Percentiles rank a stretch among this genome's conserved stretches.
These are phyloP conservation scores for Cucurbita maxima DNA, from an alignment of 306 rosid genomes.

Conservation along the genomic window DNA sequence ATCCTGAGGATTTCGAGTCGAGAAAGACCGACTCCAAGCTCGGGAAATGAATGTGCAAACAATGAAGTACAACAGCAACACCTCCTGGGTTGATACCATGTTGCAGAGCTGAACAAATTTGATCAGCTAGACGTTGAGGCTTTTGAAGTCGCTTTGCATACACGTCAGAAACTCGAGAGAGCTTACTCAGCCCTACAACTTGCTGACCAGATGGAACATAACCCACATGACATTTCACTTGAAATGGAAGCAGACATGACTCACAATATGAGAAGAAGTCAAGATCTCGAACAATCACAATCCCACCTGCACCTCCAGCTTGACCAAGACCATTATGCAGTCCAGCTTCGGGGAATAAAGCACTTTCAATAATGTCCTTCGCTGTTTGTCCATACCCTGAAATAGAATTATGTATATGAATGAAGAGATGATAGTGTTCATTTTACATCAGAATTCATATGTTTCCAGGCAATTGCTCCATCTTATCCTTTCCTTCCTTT, in stretches of 20 bases:
- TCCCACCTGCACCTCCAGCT: slow-evolving; percentile 95
- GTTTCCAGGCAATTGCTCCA: background rate
- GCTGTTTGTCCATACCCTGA: slow-evolving; percentile 66
- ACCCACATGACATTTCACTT: slow-evolving; percentile 82
- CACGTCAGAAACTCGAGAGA: slow-evolving; percentile 62
- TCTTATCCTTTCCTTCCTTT: background rate
- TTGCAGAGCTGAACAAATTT: slow-evolving; percentile 39
- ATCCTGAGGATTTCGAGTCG: slow-evolving; percentile 45
- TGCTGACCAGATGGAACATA: slow-evolving; percentile 74
- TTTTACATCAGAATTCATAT: background rate
- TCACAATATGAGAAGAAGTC: slow-evolving; percentile 83
- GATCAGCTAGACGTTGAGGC: slow-evolving; percentile 58
- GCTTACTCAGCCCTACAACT: slow-evolving; percentile 88
- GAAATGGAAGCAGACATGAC: slow-evolving; percentile 91
- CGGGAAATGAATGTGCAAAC: slow-evolving; percentile 66
- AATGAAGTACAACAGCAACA: slow-evolving; percentile 56
- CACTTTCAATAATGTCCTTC: slow-evolving; percentile 77
- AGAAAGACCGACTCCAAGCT: slow-evolving; percentile 41
- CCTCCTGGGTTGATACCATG: slow-evolving; percentile 78
- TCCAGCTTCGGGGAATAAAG: slow-evolving; percentile 92
- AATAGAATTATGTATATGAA: background rate
- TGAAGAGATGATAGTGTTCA: background rate
- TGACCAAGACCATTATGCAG: slow-evolving; percentile 55
- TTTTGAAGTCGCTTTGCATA: slow-evolving; percentile 52
- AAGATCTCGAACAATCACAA: slow-evolving; percentile 79